phyloP scores from a whole-genome alignment of 306 rosid species.

The Cucumis hystrix region DNA sequence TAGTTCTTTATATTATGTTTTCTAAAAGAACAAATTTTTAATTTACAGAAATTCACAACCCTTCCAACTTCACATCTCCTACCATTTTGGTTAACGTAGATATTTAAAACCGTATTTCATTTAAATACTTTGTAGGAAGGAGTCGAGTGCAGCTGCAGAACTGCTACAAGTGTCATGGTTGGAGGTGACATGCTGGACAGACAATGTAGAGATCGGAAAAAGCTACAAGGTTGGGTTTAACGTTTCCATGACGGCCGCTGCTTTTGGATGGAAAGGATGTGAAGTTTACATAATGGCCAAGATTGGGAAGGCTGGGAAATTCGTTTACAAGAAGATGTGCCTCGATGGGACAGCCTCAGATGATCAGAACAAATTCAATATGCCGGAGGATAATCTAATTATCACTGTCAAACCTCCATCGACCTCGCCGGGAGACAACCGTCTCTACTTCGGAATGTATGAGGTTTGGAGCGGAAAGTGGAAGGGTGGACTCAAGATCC shows the following conservation, averaged over 20 bases:
- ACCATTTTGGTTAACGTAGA: too few species aligned
- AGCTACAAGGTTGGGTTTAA: slow-evolving; percentile 14
- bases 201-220: fast-evolving
- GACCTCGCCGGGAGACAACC: fast-evolving
- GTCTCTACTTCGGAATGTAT: slow-evolving; percentile 57
- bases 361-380: not conserved
- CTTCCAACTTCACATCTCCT: too few species aligned
- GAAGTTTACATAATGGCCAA: slow-evolving; percentile 60
- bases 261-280: slow-evolving; percentile 54
- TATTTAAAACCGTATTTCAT: not conserved
- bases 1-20: too few species aligned
- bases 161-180: slow-evolving; percentile 70
- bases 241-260: slow-evolving; percentile 9
- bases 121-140: not conserved
- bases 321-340: not conserved
- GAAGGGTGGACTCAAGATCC: slow-evolving; percentile 65
- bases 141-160: slow-evolving; percentile 3
- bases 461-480: slow-evolving; percentile 90
- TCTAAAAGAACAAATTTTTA: too few species aligned
- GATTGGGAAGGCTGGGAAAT: slow-evolving; percentile 36
- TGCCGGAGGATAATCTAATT: not conserved
- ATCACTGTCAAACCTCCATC: not conserved
- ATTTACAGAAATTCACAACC: too few species aligned
- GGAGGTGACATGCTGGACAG: slow-evolving; percentile 30
- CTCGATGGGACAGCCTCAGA: not conserved